Base-by-base conservation (phyloP, 1,284 basidiomycete genomes). In the Grifola frondosa region DNA sequence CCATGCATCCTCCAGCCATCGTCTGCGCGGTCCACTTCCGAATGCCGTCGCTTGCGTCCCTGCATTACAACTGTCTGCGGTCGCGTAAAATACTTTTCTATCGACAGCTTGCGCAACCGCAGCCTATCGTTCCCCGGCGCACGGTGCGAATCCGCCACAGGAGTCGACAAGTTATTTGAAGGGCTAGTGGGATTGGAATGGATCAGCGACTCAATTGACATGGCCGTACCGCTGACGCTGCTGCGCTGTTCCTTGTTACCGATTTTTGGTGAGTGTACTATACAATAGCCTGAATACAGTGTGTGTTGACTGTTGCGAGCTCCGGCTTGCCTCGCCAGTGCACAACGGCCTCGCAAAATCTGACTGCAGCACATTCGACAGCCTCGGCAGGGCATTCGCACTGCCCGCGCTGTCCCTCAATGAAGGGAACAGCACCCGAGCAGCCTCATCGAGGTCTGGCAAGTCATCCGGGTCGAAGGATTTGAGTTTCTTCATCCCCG, bases 301-400 rank as follows among this genome's bases (percentile, higher is more conserved):
- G 21, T 15, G 28, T 8, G 31, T 39, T 9, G 37, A 89, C 88
- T 5, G 78, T 85, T 64, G 88, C 86, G 8, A 91, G 70, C 53
- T 90, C 87, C 19, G 88, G 88, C 55, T 84, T 86, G 5, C 88
- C 88, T 50, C 86, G 69, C 88, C 88, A 91, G 39, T 75, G 76
- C 2, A 83, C 78, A 33, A 90, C 73, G 19, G 84, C 84, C 58
- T 91, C 88, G 53, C 84, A 88, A 56, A 88, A 91, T 37, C 86
- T 69, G 4, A 89, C 70, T 0, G 84, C 78, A 17, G 84, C 82
- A 17, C 86, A 75, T 55, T 91, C 88, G 17, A 89, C 75, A n/a
- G 84, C 81, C 53, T 91, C 87, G 1, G 82, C 81, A 22, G 88
- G 85, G 52, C 36, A 13, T 47, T 46, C 2, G 52, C 49, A 5